phyloP scores from a whole-genome alignment of 495 filamentous ascomycete species.

The Xylaria nigripes region DNA sequence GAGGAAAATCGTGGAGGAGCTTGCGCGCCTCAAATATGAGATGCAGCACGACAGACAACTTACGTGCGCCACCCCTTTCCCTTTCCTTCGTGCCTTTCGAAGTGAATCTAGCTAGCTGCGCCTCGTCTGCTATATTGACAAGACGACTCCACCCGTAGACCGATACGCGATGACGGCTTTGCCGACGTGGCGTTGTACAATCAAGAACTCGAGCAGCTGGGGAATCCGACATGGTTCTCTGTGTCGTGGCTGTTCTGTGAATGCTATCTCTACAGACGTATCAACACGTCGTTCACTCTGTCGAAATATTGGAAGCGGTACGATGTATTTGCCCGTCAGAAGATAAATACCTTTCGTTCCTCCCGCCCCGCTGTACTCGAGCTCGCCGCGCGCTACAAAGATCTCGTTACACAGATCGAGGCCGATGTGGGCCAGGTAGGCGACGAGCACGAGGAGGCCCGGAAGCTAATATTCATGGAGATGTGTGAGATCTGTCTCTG shows the following conservation, averaged over 20 bases:
- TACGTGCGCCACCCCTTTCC: slow-evolving; percentile 48
- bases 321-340: slow-evolving; percentile 86
- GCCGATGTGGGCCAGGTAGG: slow-evolving; percentile 24
- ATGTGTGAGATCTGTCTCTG: slow-evolving; percentile 97
- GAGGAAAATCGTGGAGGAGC: slow-evolving; percentile 70
- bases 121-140: slow-evolving; percentile 5
- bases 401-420: slow-evolving; percentile 51
- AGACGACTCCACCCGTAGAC: slow-evolving; percentile 38
- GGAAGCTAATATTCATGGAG: slow-evolving; percentile 73
- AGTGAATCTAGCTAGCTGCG: neutral
- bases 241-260: slow-evolving; percentile 84
- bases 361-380: slow-evolving; percentile 88
- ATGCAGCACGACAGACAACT: slow-evolving; percentile 81
- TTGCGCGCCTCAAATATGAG: slow-evolving; percentile 88
- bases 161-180: slow-evolving; percentile 71
- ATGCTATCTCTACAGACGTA: slow-evolving; percentile 90
- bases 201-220: slow-evolving; percentile 66
- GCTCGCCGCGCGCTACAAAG: slow-evolving; percentile 63
- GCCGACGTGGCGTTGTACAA: slow-evolving; percentile 80
- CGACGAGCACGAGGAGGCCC: slow-evolving; percentile 55
- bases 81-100: neutral
- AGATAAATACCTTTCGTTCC: slow-evolving; percentile 86
- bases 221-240: slow-evolving; percentile 70
- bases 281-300: slow-evolving; percentile 64
- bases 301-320: slow-evolving; percentile 84